phyloP scores from a whole-genome alignment of 2,329 filamentous ascomycete genomes.

The Ophiostoma populinum region DNA sequence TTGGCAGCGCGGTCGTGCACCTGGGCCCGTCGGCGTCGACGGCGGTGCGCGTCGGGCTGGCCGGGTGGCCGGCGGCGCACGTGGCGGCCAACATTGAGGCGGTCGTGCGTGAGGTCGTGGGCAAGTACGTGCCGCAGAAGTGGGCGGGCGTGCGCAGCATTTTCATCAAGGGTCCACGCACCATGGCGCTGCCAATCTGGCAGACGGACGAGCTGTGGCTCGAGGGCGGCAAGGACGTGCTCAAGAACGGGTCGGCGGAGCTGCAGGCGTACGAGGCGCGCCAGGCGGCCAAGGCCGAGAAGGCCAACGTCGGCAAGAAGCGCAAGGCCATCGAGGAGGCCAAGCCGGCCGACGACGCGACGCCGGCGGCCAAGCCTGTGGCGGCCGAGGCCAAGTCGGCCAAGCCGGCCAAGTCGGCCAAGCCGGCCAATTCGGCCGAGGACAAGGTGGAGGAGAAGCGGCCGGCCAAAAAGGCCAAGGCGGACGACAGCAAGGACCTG shows the following conservation, averaged over 20 bases:
- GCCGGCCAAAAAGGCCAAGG: slow-evolving; percentile 27
- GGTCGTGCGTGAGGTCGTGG: slow-evolving; percentile 50
- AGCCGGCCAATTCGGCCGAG: slow-evolving; percentile 31
- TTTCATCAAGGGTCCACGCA: slow-evolving; percentile 82
- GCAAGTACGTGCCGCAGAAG: slow-evolving; percentile 67
- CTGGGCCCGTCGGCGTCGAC: slow-evolving; percentile 65
- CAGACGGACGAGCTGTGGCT: slow-evolving; percentile 80
- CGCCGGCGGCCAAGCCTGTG: slow-evolving; percentile 33
- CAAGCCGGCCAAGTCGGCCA: slow-evolving; percentile 25
- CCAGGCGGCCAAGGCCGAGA: slow-evolving; percentile 21
- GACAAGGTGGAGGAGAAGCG: slow-evolving; percentile 25
- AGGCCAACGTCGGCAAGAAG: slow-evolving; percentile 49
- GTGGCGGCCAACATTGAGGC: slow-evolving; percentile 65
- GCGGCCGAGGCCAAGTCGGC: slow-evolving; percentile 34
- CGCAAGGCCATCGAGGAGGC: slow-evolving; percentile 30
- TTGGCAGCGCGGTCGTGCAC: slow-evolving; percentile 63
- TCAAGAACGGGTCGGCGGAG: slow-evolving; percentile 35
- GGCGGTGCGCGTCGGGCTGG: slow-evolving; percentile 61
- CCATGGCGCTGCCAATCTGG: slow-evolving; percentile 85
- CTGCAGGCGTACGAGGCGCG: slow-evolving; percentile 24
- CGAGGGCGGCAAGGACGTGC: slow-evolving; percentile 54
- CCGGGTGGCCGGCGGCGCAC: slow-evolving; percentile 57
- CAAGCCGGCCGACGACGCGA: slow-evolving; percentile 23
- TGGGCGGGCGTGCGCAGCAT: slow-evolving; percentile 75
- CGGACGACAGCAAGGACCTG: slow-evolving; percentile 32